Conservation (phyloP, 2,329 filamentous ascomycete genomes). For the Ophiostoma angusticollis region DNA sequence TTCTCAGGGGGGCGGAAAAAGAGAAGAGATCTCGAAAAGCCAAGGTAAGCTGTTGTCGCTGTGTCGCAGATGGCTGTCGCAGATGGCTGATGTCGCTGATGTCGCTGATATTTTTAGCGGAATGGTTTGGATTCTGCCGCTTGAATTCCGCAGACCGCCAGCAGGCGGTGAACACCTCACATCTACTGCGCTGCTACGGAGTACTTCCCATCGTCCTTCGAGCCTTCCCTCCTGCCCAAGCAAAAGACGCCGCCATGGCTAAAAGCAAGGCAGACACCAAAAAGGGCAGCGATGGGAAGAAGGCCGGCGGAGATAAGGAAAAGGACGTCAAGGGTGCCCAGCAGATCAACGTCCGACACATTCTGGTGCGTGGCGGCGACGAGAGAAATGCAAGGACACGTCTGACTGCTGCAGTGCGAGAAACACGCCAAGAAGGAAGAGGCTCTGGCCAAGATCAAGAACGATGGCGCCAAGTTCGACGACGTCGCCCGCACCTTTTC, state of each 20-base stretch:
- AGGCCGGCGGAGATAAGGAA: slow-evolving; percentile 4
- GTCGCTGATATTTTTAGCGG: slow-evolving; percentile 2
- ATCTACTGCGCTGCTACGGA: too few relatives aligned
- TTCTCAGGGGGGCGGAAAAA: neutral
- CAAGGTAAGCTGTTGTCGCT: too few relatives aligned
- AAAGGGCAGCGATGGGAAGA: slow-evolving; percentile 6
- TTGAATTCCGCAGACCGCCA: neutral
- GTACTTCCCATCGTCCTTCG: too few relatives aligned
- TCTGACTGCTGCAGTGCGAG: slow-evolving; percentile 38
- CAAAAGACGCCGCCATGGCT: slow-evolving; percentile 10
- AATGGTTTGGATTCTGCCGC: slow-evolving; percentile 3
- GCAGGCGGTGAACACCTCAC: too few relatives aligned
- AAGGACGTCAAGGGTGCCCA: slow-evolving; percentile 15
- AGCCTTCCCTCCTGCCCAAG: too few relatives aligned
- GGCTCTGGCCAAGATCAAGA: slow-evolving; percentile 53
- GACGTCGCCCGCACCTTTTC: slow-evolving; percentile 60
- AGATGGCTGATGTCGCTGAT: neutral
- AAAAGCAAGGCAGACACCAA: slow-evolving; percentile 15
- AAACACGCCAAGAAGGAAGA: slow-evolving; percentile 71
- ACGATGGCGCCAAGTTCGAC: slow-evolving; percentile 56
- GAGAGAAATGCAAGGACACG: neutral
- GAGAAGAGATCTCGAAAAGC: neutral
- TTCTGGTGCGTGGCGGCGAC: slow-evolving; percentile 35
- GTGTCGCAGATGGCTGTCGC: too few relatives aligned
- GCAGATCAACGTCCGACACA: slow-evolving; percentile 60